A percentile compares a stretch with the other conserved stretches of the same genome.
Evolutionary conservation across 2,329 filamentous ascomycete species (phyloP).

Genomic region (Didymellaceae sp.): DNA sequence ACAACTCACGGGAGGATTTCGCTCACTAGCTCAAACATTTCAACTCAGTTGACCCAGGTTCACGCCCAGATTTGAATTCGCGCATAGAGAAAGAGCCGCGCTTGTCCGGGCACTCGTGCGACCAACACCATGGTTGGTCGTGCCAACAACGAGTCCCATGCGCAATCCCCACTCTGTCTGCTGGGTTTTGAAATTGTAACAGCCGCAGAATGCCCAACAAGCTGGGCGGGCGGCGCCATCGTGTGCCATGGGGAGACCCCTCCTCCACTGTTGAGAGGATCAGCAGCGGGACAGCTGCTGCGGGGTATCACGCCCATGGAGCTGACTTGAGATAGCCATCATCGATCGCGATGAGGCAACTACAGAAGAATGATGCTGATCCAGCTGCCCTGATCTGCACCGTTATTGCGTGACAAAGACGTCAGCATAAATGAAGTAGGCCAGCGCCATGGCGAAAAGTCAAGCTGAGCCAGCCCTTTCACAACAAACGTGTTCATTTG

Average conservation of each 20-base stretch:
- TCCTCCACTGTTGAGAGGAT: slow-evolving; percentile 9
- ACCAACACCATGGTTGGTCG: slow-evolving; percentile 1
- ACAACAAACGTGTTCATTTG: too few relatives aligned
- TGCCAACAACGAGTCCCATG: neutral
- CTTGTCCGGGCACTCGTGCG: slow-evolving; percentile 6
- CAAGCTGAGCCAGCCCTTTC: too few relatives aligned
- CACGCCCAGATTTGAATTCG: neutral
- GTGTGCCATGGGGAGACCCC: slow-evolving; percentile 9
- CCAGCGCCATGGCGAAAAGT: too few relatives aligned
- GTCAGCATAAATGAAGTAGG: too few relatives aligned
- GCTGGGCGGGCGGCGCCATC: neutral
- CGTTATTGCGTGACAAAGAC: too few relatives aligned
- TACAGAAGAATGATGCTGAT: too few relatives aligned
- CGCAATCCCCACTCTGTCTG: slow-evolving; percentile 8
- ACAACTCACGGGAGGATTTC: slow-evolving; percentile 35
- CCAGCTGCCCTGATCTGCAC: too few relatives aligned
- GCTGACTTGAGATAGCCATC: neutral
- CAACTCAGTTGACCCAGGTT: slow-evolving; percentile 4
- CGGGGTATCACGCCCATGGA: slow-evolving; percentile 8
- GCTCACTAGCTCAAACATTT: slow-evolving; percentile 2
- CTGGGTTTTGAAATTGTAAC: slow-evolving; percentile 2
- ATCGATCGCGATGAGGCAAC: too few relatives aligned
- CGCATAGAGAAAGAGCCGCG: slow-evolving; percentile 1
- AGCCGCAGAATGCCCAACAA: slow-evolving; percentile 1
- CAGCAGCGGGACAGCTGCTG: slow-evolving; percentile 11